Percentiles rank a stretch among this genome's conserved stretches.
These are phyloP conservation scores for Lathyrus tuberosus DNA, from an alignment of 306 rosid genomes.

Conservation along the genomic window DNA sequence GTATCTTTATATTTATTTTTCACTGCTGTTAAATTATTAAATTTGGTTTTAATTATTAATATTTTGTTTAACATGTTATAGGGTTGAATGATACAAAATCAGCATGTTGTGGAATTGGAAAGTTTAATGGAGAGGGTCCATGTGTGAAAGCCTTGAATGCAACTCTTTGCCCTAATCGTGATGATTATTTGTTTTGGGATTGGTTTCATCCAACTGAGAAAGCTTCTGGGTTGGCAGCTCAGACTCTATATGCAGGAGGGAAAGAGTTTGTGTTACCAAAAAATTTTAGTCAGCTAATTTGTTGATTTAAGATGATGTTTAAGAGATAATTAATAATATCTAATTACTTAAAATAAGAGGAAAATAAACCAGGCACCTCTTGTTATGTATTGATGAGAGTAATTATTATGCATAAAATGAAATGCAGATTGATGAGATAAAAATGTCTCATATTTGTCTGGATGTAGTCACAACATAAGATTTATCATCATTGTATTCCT, in stretches of 20 bases:
- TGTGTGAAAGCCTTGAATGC: slow-evolving; percentile 27
- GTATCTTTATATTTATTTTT: too few relatives aligned
- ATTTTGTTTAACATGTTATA: slow-evolving; percentile 17
- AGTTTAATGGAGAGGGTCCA: slow-evolving; percentile 39
- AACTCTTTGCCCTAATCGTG: slow-evolving; percentile 34
- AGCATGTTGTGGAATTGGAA: slow-evolving; percentile 66
- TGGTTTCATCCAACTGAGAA: slow-evolving; percentile 55
- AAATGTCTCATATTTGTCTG: background rate
- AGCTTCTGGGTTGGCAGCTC: slow-evolving; percentile 41
- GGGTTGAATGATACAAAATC: slow-evolving; percentile 40
- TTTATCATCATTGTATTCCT: background rate
- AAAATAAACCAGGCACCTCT: background rate
- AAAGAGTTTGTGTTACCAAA: slow-evolving; percentile 30
- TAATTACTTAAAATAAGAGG: background rate
- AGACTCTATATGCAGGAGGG: background rate
- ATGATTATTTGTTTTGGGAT: slow-evolving; percentile 58
- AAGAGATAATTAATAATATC: background rate
- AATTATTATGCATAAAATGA: background rate
- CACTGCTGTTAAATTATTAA: too few relatives aligned
- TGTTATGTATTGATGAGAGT: background rate
- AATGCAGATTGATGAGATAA: background rate
- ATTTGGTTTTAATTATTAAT: background rate
- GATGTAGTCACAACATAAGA: background rate
- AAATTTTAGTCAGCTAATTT: slow-evolving; percentile 41
- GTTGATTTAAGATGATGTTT: background rate